Evolutionary conservation across 2,329 filamentous ascomycete genomes (phyloP).

Genomic region (Grosmannia penicillata): DNA sequence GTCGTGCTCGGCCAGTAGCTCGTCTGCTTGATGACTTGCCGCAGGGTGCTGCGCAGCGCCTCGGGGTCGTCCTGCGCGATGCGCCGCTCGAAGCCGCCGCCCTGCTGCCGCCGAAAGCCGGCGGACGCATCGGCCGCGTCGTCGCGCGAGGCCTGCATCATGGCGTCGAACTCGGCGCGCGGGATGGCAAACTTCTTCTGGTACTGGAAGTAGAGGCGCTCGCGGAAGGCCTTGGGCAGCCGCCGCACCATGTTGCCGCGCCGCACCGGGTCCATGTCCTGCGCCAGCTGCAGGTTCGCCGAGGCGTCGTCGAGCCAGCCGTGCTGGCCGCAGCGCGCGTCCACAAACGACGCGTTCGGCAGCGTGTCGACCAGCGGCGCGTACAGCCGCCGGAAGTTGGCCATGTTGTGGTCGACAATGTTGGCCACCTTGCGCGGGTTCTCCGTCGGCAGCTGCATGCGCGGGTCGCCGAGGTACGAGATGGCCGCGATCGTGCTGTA

Average conservation of each 20-base stretch:
- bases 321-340: constrained; percentile 39
- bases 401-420: constrained; percentile 82
- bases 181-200: constrained; percentile 83
- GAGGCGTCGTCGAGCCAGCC: constrained; percentile 50
- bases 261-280: constrained; percentile 86
- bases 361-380: constrained; percentile 77
- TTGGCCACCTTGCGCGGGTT: constrained; percentile 87
- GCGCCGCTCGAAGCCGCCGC: constrained; percentile 71
- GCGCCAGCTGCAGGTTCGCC: constrained; percentile 55
- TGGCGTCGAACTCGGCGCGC: constrained; percentile 64
- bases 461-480: constrained; percentile 90
- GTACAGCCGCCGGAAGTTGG: constrained; percentile 85
- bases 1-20: constrained; percentile 84
- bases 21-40: constrained; percentile 68
- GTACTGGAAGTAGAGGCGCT: constrained; percentile 87
- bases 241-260: constrained; percentile 94
- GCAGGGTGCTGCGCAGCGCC: constrained; percentile 56
- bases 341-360: constrained; percentile 71
- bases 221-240: constrained; percentile 71
- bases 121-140: constrained; percentile 40
- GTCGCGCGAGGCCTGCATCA: constrained; percentile 65
- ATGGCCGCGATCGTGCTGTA: constrained; percentile 87
- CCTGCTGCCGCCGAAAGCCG: constrained; percentile 58
- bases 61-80: constrained; percentile 57
- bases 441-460: constrained; percentile 82